Evolutionary conservation across 805 yeast genomes (phyloP), one percentile per base, ranked within the genome.

Genomic region (Saccharomycopsis amapae): DNA sequence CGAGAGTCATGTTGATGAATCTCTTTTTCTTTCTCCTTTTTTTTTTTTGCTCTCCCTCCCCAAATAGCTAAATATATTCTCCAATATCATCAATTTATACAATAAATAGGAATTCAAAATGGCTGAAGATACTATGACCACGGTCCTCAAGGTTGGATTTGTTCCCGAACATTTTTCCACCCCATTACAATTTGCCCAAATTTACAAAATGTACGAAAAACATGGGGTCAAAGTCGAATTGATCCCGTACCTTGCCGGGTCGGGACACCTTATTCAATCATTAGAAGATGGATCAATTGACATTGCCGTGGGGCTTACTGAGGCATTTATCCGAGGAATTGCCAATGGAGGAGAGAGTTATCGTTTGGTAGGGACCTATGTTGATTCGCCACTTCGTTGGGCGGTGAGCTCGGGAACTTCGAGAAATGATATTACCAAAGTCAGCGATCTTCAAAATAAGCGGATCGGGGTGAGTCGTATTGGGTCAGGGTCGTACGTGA

Each of bases 121-220:
- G 37, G 37, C n/a, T 13, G 19, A 19, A 7, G 19, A 36, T 6
- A 25, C 22, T 10, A 37, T 34, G 37, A 7, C 37, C 23, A 25
- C 43, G 6, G 31, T 23, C 6, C 53, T 79, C 25, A 76, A 62
- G 57, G 83, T 88, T 24, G 97, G 96, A 2, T 84, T 76, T 64
- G 79, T 88, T 43, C 96, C 96, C 2, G 96, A 88, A 62, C 97
- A 89, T 60, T 89, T 87, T 58, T 80, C 93, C 33, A 84, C 96
- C 0, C 96, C 96, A 3, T 66, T 88, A 53, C 78, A 78, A 50
- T 76, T 86, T 57, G 95, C 95, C 3, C 58, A 71, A 49, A 51
- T 66, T 39, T 71, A 85, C 40, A 81, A 81, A 0, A 81, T 61
- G 56, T 85, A 75, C 58, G 60, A 60, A 4, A 62, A 63, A 5